Conservation (phyloP, 192 early-diverging fungal species). For the Backusella psychrophila region DNA sequence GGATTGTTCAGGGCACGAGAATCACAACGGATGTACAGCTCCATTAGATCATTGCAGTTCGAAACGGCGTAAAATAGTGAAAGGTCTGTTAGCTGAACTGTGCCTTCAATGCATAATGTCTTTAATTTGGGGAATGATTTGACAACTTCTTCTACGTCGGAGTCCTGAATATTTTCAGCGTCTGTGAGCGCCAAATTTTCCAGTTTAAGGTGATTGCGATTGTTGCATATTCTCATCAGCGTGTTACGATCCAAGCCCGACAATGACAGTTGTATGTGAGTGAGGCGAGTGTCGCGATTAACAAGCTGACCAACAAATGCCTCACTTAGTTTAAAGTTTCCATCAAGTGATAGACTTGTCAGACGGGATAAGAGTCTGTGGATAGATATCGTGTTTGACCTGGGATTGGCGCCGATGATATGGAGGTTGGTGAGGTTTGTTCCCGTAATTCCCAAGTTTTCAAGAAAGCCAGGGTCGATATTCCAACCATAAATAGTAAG, state of each 20-base stretch:
- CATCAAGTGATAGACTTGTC: background rate
- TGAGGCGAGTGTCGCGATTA: background rate
- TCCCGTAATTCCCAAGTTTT: background rate
- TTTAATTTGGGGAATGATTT: background rate
- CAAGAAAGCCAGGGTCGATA: constrained; percentile 19
- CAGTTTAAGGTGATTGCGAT: background rate
- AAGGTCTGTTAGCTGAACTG: background rate
- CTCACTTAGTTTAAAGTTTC: background rate
- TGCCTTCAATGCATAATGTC: background rate
- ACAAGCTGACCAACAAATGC: background rate
- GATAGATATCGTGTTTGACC: background rate
- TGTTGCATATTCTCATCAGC: background rate
- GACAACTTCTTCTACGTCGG: background rate
- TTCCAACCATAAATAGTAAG: constrained; percentile 42
- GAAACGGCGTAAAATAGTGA: background rate
- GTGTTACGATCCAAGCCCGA: background rate
- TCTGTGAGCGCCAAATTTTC: constrained; percentile 24
- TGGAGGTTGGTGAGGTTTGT: constrained; percentile 5
- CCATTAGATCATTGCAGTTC: background rate
- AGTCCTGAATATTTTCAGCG: constrained; percentile 15
- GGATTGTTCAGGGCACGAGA: background rate
- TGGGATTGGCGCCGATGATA: constrained; percentile 25
- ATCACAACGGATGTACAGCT: background rate
- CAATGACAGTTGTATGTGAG: constrained; percentile 6
- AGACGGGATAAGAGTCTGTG: background rate